Conservation (phyloP, 192 early-diverging fungal species). For the Coemansia sp. region DNA sequence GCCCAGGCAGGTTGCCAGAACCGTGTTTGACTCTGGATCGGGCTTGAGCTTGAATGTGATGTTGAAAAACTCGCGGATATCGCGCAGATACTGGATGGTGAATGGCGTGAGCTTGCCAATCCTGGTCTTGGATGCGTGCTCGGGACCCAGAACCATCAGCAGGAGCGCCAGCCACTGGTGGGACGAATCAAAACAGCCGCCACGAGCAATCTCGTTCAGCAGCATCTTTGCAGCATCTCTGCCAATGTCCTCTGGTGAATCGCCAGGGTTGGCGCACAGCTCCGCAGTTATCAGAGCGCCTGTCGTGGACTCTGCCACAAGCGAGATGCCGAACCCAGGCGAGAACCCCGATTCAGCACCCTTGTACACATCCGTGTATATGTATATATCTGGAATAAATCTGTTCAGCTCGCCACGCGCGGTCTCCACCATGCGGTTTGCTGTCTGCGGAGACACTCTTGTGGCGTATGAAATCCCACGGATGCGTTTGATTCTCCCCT, state of each 20-base stretch:
- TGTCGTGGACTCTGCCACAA: conserved; percentile 92
- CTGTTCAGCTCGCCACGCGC: conserved; percentile 83
- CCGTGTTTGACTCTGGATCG: conserved; percentile 66
- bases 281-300: conserved; percentile 84
- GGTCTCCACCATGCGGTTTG: conserved; percentile 90
- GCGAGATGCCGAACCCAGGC: conserved; percentile 87
- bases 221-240: conserved; percentile 71
- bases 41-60: conserved; percentile 89
- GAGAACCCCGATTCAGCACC: conserved; percentile 91
- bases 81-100: conserved; percentile 91
- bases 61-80: conserved; percentile 86
- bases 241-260: conserved; percentile 92
- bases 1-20: conserved; percentile 86
- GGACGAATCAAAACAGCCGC: conserved; percentile 87
- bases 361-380: conserved; percentile 97
- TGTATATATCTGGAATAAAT: conserved; percentile 96
- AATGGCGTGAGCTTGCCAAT: conserved; percentile 83
- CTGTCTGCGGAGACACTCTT: conserved; percentile 89
- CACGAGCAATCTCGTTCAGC: conserved; percentile 81
- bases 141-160: conserved; percentile 83
- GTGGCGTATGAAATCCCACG: conserved; percentile 94
- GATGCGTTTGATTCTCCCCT: conserved; percentile 86
- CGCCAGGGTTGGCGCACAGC: conserved; percentile 71
- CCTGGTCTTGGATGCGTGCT: conserved; percentile 91
- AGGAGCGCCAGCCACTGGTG: conserved; percentile 87